Evolutionary conservation across 2,329 filamentous ascomycete species (phyloP).

Genomic region (Hymenoscyphus fraxineus): DNA sequence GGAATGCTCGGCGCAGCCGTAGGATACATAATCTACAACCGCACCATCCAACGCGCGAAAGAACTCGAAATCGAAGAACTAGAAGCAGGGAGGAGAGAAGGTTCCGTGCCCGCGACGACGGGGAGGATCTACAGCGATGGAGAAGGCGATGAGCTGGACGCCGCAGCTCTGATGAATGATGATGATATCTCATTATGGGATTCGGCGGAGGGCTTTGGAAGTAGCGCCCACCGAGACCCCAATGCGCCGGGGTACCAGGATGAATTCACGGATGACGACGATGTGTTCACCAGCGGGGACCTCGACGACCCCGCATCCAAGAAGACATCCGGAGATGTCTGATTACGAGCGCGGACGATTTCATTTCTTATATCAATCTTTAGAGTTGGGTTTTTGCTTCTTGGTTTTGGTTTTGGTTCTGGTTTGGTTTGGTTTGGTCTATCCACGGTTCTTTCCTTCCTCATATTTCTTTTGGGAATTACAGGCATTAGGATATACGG

Average conservation of each 20-base stretch:
- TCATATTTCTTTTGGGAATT: not conserved
- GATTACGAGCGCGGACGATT: not conserved
- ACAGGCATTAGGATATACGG: not conserved
- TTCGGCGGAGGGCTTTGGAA: conserved; percentile 20
- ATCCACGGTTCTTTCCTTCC: not conserved
- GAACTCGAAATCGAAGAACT: conserved; percentile 44
- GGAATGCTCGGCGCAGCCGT: conserved; percentile 68
- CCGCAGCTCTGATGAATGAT: conserved; percentile 30
- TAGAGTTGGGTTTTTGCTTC: not conserved
- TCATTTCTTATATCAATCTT: not conserved
- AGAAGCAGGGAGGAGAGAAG: conserved; percentile 24
- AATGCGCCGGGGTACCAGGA: conserved; percentile 27
- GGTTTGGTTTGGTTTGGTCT: not conserved
- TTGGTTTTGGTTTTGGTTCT: not conserved
- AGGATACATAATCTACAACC: conserved; percentile 79
- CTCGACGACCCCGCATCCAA: conserved; percentile 11
- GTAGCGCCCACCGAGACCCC: conserved; percentile 14
- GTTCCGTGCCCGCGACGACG: conserved; percentile 7
- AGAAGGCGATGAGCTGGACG: conserved; percentile 19
- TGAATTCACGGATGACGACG: conserved; percentile 32
- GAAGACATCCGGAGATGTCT: not conserved
- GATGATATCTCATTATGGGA: conserved; percentile 37
- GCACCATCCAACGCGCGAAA: conserved; percentile 60
- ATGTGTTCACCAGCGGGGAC: conserved; percentile 28
- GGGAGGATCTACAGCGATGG: conserved; percentile 17